Base-by-base conservation (phyloP, 2,329 filamentous ascomycete species). In the Alternaria longipes region DNA sequence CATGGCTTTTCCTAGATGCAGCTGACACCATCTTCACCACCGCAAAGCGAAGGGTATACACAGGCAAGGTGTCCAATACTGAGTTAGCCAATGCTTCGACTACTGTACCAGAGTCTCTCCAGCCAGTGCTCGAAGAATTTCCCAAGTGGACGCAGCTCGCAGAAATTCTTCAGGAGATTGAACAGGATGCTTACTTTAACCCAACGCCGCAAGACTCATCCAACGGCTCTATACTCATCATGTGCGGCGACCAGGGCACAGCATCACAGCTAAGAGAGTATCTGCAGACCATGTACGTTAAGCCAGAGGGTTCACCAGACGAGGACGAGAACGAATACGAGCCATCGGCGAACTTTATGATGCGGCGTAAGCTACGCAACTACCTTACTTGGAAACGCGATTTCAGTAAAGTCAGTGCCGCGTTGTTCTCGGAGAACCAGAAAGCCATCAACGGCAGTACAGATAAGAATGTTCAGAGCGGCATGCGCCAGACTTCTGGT, bases 1-100 rank as follows among this genome's bases (percentile, higher is more conserved):
- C 95, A 0, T 99, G 95, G 95, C 84, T 99, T 32, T 98, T 97
- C 70, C 85, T 98, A 5, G 95, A 98, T 77, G 94, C 94, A 24
- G 94, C 95, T 0, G 92, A 98, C 78, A 94, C 92, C 16, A 92
- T 99, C 12, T 98, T 99, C 67, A 91, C 94, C 62, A 93, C 92
- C 4, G 93, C 95, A 1, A 95, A 93, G 76, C 87, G 90, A 57
- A 86, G 95, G 67, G 94, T 97, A 5, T 99, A 97, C 73, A 88
- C 90, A 8, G 89, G 89, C 5, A 90, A 87, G 67, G 86, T 92
- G 44, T 88, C 83, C 55, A 85, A 88, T 30, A 87, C 85, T 50
- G 81, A 85, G 16, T 49, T 76, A 9, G 82, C 82, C 18, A 81
- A 82, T 2, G 79, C 80, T 74, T 83, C 73, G 73, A 80, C 78